Percentiles rank a stretch among this genome's conserved stretches.
These are phyloP conservation scores for Trametes elegans DNA, from an alignment of 768 basidiomycete species.

Conservation along the genomic window DNA sequence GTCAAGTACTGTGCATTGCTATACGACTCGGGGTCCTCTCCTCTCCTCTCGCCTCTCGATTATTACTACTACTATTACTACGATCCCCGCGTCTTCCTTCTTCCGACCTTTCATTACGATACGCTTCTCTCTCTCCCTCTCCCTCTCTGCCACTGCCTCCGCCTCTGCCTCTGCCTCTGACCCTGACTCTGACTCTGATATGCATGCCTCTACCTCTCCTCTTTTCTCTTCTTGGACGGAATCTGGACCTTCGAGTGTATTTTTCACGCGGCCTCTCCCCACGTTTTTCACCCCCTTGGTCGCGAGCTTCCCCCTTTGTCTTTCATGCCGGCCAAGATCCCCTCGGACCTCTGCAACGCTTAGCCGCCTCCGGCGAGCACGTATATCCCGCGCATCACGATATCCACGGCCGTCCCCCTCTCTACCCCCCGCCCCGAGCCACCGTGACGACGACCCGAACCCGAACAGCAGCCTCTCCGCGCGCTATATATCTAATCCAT, in stretches of 20 bases:
- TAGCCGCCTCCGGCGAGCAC: background rate
- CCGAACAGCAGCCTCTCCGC: background rate
- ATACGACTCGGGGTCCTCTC: background rate
- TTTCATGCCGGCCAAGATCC: too few relatives aligned
- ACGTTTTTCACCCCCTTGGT: background rate
- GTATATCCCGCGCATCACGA: constrained; percentile 5
- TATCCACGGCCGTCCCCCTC: background rate
- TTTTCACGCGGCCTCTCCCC: background rate
- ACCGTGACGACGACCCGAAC: background rate
- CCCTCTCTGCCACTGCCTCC: background rate
- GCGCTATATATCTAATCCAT: constrained; percentile 7
- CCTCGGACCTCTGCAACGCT: too few relatives aligned
- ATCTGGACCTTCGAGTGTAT: constrained; percentile 15
- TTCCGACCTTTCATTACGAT: background rate
- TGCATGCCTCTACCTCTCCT: background rate
- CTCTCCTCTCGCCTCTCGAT: too few relatives aligned
- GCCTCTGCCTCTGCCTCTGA: background rate
- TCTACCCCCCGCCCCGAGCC: background rate
- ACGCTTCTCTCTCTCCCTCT: background rate
- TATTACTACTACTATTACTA: background rate
- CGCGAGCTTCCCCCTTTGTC: background rate
- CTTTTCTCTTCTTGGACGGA: constrained; percentile 12
- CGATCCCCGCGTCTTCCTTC: too few relatives aligned
- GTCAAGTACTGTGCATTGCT: background rate
- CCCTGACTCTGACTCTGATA: background rate